Percentiles rank a stretch among this genome's conserved stretches.
Evolutionary conservation across 129 eudicot genomes (phyloP).

Genomic region (Escallonia herrerae): DNA sequence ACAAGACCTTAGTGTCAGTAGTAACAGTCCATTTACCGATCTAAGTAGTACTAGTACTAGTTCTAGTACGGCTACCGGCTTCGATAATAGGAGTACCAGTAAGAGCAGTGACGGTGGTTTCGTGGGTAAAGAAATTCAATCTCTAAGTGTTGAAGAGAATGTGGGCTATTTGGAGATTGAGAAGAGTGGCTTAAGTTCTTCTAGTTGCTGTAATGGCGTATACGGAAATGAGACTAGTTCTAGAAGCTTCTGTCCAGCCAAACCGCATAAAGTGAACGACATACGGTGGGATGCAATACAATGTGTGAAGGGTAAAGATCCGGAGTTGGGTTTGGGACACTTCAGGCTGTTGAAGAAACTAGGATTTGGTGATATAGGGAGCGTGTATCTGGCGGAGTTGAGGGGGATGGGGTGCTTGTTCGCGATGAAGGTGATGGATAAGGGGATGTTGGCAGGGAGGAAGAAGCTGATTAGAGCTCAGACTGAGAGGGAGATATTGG

Average conservation of each 20-base stretch:
- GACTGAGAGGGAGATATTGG: conserved; percentile 83
- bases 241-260: conserved; percentile 42
- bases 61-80: conserved; percentile 35
- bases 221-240: conserved; percentile 43
- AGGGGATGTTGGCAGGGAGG: conserved; percentile 79
- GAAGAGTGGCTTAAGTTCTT: conserved; percentile 67
- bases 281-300: conserved; percentile 82
- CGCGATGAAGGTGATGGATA: conserved; percentile 96
- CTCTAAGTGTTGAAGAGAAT: conserved; percentile 19
- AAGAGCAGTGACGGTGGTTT: conserved; percentile 30
- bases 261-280: conserved; percentile 86
- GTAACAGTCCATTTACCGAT: too few species aligned
- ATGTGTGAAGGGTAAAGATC: conserved; percentile 52
- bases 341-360: conserved; percentile 87
- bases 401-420: conserved; percentile 78
- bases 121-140: conserved; percentile 22
- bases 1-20: conserved; percentile 45
- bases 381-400: conserved; percentile 89
- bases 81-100: conserved; percentile 33
- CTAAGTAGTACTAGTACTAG: conserved; percentile 42
- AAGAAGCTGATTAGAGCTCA: conserved; percentile 85
- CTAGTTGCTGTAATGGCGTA: conserved; percentile 37
- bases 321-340: conserved; percentile 73
- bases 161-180: conserved; percentile 42
- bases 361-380: conserved; percentile 98